Percentiles rank a stretch among this genome's conserved stretches.
These are phyloP conservation scores for Fusarium goolgardi DNA, from an alignment of 2,329 filamentous ascomycete species.

Conservation along the genomic window DNA sequence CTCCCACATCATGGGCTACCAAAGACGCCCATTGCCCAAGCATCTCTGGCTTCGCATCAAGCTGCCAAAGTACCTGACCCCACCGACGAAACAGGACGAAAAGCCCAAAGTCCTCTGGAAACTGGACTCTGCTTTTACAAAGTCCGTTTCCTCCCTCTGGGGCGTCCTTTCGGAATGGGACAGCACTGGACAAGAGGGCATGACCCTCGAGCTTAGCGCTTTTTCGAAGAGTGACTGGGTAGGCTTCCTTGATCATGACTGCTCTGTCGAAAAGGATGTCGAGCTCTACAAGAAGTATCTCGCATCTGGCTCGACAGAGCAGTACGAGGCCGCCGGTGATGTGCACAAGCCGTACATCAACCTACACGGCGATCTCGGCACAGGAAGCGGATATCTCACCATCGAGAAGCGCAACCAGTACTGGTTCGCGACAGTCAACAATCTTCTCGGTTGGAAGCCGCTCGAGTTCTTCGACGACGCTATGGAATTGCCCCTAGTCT, in stretches of 20 bases:
- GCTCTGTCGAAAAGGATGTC: background rate
- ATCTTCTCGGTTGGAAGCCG: slow-evolving; percentile 19
- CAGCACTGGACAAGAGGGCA: accelerated
- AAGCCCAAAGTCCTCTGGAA: background rate
- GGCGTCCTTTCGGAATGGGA: slow-evolving; percentile 1
- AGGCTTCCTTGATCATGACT: background rate
- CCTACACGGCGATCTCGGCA: background rate
- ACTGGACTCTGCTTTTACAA: slow-evolving; percentile 8
- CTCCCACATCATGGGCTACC: background rate
- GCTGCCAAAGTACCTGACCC: background rate
- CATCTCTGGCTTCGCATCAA: slow-evolving; percentile 18
- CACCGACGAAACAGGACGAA: background rate
- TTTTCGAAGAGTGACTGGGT: slow-evolving; percentile 8
- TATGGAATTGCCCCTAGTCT: background rate
- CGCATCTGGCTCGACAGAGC: background rate
- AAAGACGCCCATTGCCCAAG: background rate
- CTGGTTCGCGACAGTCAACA: background rate
- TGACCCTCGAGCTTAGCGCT: slow-evolving; percentile 20
- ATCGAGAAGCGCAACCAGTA: background rate
- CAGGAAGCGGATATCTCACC: background rate
- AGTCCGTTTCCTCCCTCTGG: slow-evolving; percentile 4
- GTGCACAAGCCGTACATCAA: background rate
- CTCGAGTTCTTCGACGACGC: background rate
- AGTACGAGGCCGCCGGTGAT: background rate
- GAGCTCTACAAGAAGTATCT: slow-evolving; percentile 1